These are phyloP conservation scores for Rhododendron mucronatum DNA, from an alignment of 148 eudicot species.

Conservation along the genomic window DNA sequence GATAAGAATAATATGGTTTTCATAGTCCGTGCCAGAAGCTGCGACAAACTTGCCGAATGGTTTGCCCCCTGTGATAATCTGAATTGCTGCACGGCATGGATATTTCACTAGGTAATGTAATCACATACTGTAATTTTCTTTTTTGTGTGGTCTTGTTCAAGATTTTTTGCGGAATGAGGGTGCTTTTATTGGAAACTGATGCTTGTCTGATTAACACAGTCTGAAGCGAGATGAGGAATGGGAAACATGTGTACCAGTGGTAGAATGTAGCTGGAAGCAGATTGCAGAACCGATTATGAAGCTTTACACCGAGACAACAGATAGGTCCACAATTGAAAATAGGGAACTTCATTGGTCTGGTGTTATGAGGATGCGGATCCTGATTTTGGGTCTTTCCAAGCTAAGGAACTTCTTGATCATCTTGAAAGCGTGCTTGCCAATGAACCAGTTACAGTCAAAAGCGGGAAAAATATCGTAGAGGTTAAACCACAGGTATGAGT, in stretches of 20 bases:
- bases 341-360: constrained; percentile 53
- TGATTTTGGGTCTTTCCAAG: constrained; percentile 52
- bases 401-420: constrained; percentile 54
- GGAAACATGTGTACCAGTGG: constrained; percentile 34
- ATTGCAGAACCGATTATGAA: constrained; percentile 48
- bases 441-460: constrained; percentile 52
- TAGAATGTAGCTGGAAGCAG: constrained; percentile 43
- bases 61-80: constrained; percentile 37
- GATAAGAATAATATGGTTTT: constrained; percentile 44
- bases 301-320: constrained; percentile 48
- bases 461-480: constrained; percentile 45
- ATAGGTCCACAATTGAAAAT: constrained; percentile 45
- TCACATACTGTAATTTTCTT: neutral
- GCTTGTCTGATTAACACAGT: constrained; percentile 10
- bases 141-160: neutral
- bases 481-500: constrained; percentile 53
- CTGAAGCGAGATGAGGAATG: constrained; percentile 29
- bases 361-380: constrained; percentile 47
- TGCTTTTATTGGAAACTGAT: neutral
- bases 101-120: constrained; percentile 33
- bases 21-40: constrained; percentile 36
- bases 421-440: constrained; percentile 52
- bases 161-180: neutral
- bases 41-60: constrained; percentile 36
- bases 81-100: constrained; percentile 50